phyloP scores from a whole-genome alignment of 2,329 filamentous ascomycete genomes.

The Hypomyces perniciosus region DNA sequence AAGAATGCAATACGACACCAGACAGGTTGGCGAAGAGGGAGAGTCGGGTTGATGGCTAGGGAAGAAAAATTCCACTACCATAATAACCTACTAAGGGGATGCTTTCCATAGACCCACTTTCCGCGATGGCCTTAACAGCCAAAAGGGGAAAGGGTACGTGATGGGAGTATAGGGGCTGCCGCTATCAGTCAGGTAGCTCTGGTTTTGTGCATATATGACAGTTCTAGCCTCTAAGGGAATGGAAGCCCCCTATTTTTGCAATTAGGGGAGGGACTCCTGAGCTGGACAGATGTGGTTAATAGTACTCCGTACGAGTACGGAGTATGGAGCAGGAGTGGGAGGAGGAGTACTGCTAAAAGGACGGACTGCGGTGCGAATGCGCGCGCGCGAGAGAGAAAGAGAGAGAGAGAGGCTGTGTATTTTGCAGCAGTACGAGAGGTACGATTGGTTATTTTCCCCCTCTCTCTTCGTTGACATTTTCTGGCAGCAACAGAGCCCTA shows the following conservation, averaged over 20 bases:
- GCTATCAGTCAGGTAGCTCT: constrained; percentile 2
- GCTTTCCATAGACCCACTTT: constrained; percentile 3
- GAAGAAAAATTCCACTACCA: constrained; percentile 13
- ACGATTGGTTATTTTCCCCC: too few species aligned
- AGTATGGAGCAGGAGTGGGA: too few species aligned
- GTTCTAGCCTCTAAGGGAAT: background rate
- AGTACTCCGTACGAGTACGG: too few species aligned
- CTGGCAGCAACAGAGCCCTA: too few species aligned
- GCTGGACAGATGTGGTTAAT: too few species aligned
- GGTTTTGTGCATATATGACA: constrained; percentile 11
- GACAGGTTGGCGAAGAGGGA: constrained; percentile 10
- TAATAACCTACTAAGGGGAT: constrained; percentile 13
- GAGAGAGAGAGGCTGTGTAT: too few species aligned
- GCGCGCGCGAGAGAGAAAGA: too few species aligned
- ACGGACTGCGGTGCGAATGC: too few species aligned
- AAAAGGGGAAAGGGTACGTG: background rate
- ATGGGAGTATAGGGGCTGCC: constrained; percentile 7
- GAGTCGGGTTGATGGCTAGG: constrained; percentile 9
- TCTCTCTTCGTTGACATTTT: too few species aligned
- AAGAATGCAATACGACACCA: constrained; percentile 9
- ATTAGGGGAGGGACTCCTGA: background rate
- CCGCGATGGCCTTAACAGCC: background rate
- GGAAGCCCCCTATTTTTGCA: constrained; percentile 9
- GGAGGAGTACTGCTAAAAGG: too few species aligned
- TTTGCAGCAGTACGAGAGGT: too few species aligned